Evolutionary conservation across 208 protist genomes (phyloP), one percentile per base, ranked within the genome.

Genomic region (Acanthamoeba healyi): DNA sequence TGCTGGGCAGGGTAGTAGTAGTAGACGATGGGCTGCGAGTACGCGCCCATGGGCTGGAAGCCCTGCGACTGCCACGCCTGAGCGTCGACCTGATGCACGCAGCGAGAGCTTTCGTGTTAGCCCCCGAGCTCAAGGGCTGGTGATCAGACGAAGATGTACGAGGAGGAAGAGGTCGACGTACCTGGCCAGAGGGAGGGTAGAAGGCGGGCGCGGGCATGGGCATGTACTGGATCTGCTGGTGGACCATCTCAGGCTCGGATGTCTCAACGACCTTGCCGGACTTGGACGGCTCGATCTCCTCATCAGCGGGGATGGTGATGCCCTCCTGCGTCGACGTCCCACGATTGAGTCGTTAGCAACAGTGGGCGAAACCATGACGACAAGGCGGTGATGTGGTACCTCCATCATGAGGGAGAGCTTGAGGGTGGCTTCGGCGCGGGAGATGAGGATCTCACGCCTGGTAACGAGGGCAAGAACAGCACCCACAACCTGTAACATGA

Each of bases 371-470:
- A 42, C 1, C 19, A 58, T n/a, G n/a, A n/a, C n/a, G n/a, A n/a
- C n/a, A n/a, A 15, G 51, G 15, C 4, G 7, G 36, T 4, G 32
- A 49, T 72, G 38, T 0, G 19, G 84, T 72, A 91, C 84, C 56
- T 72, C 84, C 61, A 65, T 72, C 34, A 46, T 14, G n/a, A n/a
- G n/a, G 38, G 84, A 65, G 0, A 72, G 51, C 84, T 91, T 91
- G 84, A 34, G 17, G 51, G 56, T 34, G 22, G 56, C 36, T 40
- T 63, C 56, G 7, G 51, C 61, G 26, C 56, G 61, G 56, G 84
- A 29, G 19, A 91, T 44, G 32, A 91, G 56, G 24, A 91, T 72
- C 84, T 91, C 84, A 22, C 84, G 51, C 84, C 84, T 91, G 51
- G 84, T 91, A 6, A 91, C 56, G 12, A 74, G 38, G 24, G 84